Conservation (phyloP, 2,329 filamentous ascomycete genomes). For the Pyricularia grisea region DNA sequence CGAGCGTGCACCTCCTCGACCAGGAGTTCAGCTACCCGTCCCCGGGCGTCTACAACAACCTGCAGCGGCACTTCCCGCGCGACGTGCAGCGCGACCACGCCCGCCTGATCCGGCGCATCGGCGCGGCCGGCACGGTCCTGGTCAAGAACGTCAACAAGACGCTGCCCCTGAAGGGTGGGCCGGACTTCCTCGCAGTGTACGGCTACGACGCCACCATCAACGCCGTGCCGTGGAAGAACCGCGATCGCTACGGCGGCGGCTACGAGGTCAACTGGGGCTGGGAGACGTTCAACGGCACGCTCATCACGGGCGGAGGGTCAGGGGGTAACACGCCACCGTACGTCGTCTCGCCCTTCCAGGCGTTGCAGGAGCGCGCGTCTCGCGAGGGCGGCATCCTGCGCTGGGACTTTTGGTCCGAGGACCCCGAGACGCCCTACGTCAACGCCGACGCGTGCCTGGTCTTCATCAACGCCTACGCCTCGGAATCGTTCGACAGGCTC, state of each 20-base stretch:
- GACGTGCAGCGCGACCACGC: slow-evolving; percentile 43
- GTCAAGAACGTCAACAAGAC: slow-evolving; percentile 55
- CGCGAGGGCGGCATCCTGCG: slow-evolving; percentile 47
- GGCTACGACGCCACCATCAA: slow-evolving; percentile 50
- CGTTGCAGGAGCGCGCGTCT: slow-evolving; percentile 43
- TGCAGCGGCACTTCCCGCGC: slow-evolving; percentile 54
- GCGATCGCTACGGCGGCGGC: slow-evolving; percentile 26
- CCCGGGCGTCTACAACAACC: slow-evolving; percentile 36
- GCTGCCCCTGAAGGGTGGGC: slow-evolving; percentile 30
- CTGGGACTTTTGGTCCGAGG: slow-evolving; percentile 40
- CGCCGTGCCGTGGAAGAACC: slow-evolving; percentile 35
- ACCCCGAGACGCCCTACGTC: slow-evolving; percentile 31
- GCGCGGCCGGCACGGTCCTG: slow-evolving; percentile 46
- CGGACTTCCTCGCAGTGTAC: slow-evolving; percentile 47
- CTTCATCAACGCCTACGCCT: slow-evolving; percentile 61
- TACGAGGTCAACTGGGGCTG: slow-evolving; percentile 35
- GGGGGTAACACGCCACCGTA: slow-evolving; percentile 41
- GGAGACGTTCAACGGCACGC: slow-evolving; percentile 42
- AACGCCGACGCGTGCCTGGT: slow-evolving; percentile 54
- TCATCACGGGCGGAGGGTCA: slow-evolving; percentile 41
- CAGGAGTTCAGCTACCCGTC: slow-evolving; percentile 15
- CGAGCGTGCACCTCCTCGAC: slow-evolving; percentile 27
- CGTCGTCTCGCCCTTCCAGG: slow-evolving; percentile 38
- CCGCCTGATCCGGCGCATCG: slow-evolving; percentile 38
- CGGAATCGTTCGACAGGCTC: slow-evolving; percentile 63